These are phyloP conservation scores for Pyronema domesticum DNA, from an alignment of 495 filamentous ascomycete genomes.

Conservation along the genomic window DNA sequence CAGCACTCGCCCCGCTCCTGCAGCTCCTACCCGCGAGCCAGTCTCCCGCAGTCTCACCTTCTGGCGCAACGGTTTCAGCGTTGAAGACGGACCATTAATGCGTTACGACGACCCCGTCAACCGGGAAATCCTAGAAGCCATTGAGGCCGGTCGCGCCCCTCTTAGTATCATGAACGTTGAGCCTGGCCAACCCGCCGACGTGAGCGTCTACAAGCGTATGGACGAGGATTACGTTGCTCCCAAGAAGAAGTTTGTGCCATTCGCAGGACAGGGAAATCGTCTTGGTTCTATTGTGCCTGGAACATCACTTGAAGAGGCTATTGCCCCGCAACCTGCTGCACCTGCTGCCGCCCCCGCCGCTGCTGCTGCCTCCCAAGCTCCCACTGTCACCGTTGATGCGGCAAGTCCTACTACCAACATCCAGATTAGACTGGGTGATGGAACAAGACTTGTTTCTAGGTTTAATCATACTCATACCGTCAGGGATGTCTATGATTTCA, in stretches of 20 bases:
- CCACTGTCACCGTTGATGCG: slow-evolving; percentile 45
- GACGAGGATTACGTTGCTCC: slow-evolving; percentile 64
- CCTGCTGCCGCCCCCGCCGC: slow-evolving; percentile 27
- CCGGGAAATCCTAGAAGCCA: slow-evolving; percentile 60
- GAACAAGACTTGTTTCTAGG: slow-evolving; percentile 62
- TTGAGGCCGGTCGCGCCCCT: slow-evolving; percentile 72
- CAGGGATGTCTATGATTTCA: slow-evolving; percentile 77
- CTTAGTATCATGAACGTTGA: slow-evolving; percentile 76
- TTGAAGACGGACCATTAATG: slow-evolving; percentile 84
- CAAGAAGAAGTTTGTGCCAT: slow-evolving; percentile 77
- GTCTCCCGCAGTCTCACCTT: slow-evolving; percentile 59
- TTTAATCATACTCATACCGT: slow-evolving; percentile 89
- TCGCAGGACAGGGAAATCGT: slow-evolving; percentile 62
- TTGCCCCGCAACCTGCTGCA: slow-evolving; percentile 24
- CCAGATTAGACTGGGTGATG: slow-evolving; percentile 80
- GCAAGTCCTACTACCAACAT: slow-evolving; percentile 61
- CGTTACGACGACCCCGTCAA: slow-evolving; percentile 80
- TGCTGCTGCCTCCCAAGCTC: slow-evolving; percentile 21
- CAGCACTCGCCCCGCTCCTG: slow-evolving; percentile 35
- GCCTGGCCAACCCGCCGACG: slow-evolving; percentile 71
- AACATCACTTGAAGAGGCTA: slow-evolving; percentile 26
- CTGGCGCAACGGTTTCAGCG: slow-evolving; percentile 85
- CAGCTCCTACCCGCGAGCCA: slow-evolving; percentile 34
- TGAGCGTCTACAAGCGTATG: slow-evolving; percentile 64
- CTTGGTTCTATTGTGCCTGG: slow-evolving; percentile 86